phyloP scores from a whole-genome alignment of 1,139 yeast species.

The Eremothecium sinecaudum region DNA sequence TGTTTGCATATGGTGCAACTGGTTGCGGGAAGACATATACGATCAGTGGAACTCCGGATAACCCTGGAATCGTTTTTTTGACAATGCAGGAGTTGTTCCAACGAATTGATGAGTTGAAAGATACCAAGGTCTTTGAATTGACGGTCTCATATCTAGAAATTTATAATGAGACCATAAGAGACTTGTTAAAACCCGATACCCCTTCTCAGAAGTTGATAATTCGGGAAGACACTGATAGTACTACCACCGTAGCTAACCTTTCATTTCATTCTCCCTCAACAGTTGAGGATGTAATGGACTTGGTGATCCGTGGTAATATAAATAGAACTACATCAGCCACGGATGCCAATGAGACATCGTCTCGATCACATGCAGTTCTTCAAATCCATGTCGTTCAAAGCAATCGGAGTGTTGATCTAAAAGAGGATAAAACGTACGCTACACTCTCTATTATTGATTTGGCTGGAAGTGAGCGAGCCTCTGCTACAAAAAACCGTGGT shows the following conservation, averaged over 20 bases:
- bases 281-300: constrained; percentile 73
- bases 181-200: constrained; percentile 52
- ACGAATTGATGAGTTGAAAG: constrained; percentile 45
- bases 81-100: constrained; percentile 70
- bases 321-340: constrained; percentile 82
- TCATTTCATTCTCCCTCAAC: constrained; percentile 53
- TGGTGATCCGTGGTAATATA: constrained; percentile 60
- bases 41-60: constrained; percentile 60
- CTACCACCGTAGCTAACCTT: constrained; percentile 67
- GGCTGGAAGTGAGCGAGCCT: constrained; percentile 93
- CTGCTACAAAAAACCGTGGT: constrained; percentile 79
- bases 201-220: constrained; percentile 40
- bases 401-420: constrained; percentile 52
- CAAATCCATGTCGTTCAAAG: constrained; percentile 64
- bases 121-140: constrained; percentile 50
- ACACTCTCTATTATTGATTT: constrained; percentile 79
- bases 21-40: constrained; percentile 98
- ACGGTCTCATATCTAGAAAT: constrained; percentile 73
- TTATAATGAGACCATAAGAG: constrained; percentile 81
- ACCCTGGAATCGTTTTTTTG: constrained; percentile 74
- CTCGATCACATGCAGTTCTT: constrained; percentile 87
- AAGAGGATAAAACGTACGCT: constrained; percentile 64
- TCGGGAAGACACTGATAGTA: constrained; percentile 61
- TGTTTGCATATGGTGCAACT: constrained; percentile 95
- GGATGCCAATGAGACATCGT: constrained; percentile 81